Base-by-base conservation (phyloP, 257 asterid genomes). In the Forsythia viridissima region DNA sequence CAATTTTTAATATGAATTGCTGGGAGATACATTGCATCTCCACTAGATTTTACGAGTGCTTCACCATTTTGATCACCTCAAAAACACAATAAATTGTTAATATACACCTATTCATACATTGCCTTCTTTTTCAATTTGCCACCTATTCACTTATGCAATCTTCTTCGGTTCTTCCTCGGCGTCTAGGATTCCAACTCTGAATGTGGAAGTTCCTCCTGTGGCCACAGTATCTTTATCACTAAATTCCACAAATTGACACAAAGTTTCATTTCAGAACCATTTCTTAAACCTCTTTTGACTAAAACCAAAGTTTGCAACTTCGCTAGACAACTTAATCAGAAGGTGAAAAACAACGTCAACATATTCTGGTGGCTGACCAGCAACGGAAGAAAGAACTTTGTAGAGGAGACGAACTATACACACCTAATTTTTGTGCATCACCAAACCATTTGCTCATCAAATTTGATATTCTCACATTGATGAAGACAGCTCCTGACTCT, bases 391-490 rank as follows among this genome's bases (percentile, higher is more conserved):
- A 74, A 59, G 69, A 77, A 63, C 67, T 63, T 63, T 52, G 46
- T 74, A 43, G 48, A 72, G 34, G 77, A 72, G 44, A 48, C 3
- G 48, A 41, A 65, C 65, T 30, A 41, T 46, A 79, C 89, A 8
- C 72, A 95, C 99, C 99, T 37, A 95, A 86, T 83, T 95, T 95
- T 76, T 95, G 97, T 46, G 98, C 97, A 84, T 95, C 99, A 59
- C 99, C 99, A 76, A 93, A 95, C 97, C 97, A 95, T 84, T 95
- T 95, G 90, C 98, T 95, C 99, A 93, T 95, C 75, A 95, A 80
- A 83, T 90, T 93, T 11, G 99, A 92, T 84, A 91, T 72, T 83
- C 88, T 92, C 73, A 95, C 90, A 36, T 95, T 93, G 76, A 95
- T 95, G 75, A 95, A 95, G 78, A 89, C 94, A 85, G 98, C 97